Evolutionary conservation across 2,329 filamentous ascomycete species (phyloP).

Genomic region (Mycosphaerella arachidis): DNA sequence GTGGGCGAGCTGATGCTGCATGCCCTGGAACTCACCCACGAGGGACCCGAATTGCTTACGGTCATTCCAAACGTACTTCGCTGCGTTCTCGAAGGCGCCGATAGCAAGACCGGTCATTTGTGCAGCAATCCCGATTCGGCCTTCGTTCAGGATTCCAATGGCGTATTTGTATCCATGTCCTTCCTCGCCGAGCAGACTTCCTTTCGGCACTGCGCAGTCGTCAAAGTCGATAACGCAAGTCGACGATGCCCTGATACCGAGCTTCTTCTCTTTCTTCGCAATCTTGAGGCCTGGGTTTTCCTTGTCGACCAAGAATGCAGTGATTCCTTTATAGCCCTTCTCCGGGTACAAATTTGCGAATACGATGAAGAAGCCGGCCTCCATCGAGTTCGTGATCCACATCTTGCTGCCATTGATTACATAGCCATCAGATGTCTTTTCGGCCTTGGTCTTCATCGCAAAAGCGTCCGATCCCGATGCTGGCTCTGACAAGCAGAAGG

Average conservation of each 20-base stretch:
- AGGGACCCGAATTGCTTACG: slow-evolving; percentile 92
- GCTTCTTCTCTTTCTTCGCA: slow-evolving; percentile 99
- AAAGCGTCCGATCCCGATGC: slow-evolving; percentile 94
- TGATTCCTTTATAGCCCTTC: slow-evolving; percentile 95
- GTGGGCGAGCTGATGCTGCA: slow-evolving; percentile 98
- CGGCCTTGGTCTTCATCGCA: slow-evolving; percentile 85
- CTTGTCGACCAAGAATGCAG: slow-evolving; percentile 93
- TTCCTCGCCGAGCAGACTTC: slow-evolving; percentile 80
- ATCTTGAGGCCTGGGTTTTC: slow-evolving; percentile 83
- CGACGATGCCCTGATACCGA: slow-evolving; percentile 91
- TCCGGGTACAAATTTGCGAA: slow-evolving; percentile 91
- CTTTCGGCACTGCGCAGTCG: slow-evolving; percentile 84
- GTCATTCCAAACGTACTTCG: slow-evolving; percentile 94
- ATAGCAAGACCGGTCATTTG: slow-evolving; percentile 98
- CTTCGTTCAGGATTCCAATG: slow-evolving; percentile 89
- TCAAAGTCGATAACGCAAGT: slow-evolving; percentile 98
- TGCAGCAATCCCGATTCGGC: slow-evolving; percentile 93
- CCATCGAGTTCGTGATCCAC: slow-evolving; percentile 99
- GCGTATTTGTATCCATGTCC: slow-evolving; percentile 98
- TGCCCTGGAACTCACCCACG: slow-evolving; percentile 95
- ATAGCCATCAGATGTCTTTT: slow-evolving; percentile 77
- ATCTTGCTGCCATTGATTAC: slow-evolving; percentile 90
- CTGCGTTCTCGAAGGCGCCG: slow-evolving; percentile 92
- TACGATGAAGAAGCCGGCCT: slow-evolving; percentile 92
- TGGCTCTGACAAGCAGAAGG: slow-evolving; percentile 28